Conservation (phyloP, 2,329 filamentous ascomycete species). For the Teratosphaeria viscida region DNA sequence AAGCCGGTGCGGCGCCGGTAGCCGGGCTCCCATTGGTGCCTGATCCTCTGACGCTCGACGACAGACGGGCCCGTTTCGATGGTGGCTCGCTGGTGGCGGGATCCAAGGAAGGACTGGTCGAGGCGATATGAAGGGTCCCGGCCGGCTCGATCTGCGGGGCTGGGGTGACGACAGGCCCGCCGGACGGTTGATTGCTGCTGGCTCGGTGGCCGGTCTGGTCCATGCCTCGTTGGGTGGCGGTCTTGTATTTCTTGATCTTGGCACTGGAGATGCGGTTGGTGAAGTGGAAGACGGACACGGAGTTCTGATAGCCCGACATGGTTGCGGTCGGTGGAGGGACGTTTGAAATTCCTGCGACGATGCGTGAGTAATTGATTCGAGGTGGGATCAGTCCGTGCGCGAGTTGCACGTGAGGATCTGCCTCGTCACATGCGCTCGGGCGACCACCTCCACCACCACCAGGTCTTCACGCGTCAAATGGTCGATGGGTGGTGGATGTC, state of each 20-base stretch:
- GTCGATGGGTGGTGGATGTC: neutral
- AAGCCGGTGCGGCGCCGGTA: conserved; percentile 1
- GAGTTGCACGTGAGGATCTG: neutral
- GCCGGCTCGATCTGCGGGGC: conserved; percentile 4
- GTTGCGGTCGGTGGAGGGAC: neutral
- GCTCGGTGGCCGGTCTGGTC: conserved; percentile 1
- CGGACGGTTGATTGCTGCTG: conserved; percentile 1
- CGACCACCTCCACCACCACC: neutral
- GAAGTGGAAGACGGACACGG: conserved; percentile 20
- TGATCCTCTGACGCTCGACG: conserved; percentile 17
- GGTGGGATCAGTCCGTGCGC: neutral
- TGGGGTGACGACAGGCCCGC: conserved; percentile 2
- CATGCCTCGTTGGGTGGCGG: conserved; percentile 19
- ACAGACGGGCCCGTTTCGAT: conserved; percentile 17
- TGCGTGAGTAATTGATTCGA: neutral
- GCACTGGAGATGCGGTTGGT: conserved; percentile 17
- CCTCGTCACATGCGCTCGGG: neutral
- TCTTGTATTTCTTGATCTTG: conserved; percentile 19
- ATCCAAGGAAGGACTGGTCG: conserved; percentile 1
- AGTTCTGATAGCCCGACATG: conserved; percentile 1
- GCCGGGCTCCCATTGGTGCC: conserved; percentile 3
- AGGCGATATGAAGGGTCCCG: conserved; percentile 1
- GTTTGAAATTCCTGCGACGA: neutral
- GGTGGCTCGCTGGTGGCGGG: conserved; percentile 7
- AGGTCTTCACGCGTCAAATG: neutral